These are phyloP conservation scores for Esteya vermicola DNA, from an alignment of 2,329 filamentous ascomycete species.

Conservation along the genomic window DNA sequence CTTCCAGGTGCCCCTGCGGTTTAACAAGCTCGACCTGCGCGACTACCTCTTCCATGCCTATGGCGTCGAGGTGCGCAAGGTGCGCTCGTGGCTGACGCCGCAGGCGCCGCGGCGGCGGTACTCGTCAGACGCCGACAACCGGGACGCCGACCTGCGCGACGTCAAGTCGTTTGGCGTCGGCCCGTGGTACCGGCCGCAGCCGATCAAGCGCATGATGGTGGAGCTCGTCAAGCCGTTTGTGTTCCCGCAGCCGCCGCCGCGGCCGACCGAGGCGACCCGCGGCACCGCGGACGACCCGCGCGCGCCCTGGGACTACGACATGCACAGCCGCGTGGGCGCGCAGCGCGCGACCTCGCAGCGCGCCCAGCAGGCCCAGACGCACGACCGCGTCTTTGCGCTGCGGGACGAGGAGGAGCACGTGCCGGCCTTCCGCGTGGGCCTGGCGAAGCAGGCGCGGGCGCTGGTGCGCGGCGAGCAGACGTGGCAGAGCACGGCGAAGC, in stretches of 20 bases:
- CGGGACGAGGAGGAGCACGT: slow-evolving; percentile 19
- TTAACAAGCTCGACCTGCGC: slow-evolving; percentile 93
- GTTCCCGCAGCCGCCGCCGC: slow-evolving; percentile 60
- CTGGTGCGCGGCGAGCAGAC: slow-evolving; percentile 44
- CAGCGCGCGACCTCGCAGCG: slow-evolving; percentile 16
- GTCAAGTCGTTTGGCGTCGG: slow-evolving; percentile 17
- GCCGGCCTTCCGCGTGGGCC: slow-evolving; percentile 22
- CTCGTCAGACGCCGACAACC: slow-evolving; percentile 20
- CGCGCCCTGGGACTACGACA: slow-evolving; percentile 48
- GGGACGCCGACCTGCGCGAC: neutral
- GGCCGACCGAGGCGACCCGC: slow-evolving; percentile 21
- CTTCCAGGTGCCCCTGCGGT: slow-evolving; percentile 79
- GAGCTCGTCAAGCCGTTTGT: slow-evolving; percentile 79
- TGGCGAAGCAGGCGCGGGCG: slow-evolving; percentile 46
- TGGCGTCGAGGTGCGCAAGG: slow-evolving; percentile 53
- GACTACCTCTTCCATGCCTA: slow-evolving; percentile 90
- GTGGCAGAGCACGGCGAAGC: slow-evolving; percentile 34
- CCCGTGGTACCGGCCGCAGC: slow-evolving; percentile 53
- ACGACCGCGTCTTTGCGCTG: slow-evolving; percentile 12
- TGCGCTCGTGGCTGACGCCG: slow-evolving; percentile 71
- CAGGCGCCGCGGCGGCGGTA: slow-evolving; percentile 42
- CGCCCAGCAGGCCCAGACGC: slow-evolving; percentile 10
- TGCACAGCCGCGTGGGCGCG: slow-evolving; percentile 24
- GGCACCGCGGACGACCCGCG: slow-evolving; percentile 10
- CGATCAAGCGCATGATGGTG: slow-evolving; percentile 87